These are phyloP conservation scores for Trichoderma hamatum DNA, from an alignment of 2,329 filamentous ascomycete species.

Conservation along the genomic window DNA sequence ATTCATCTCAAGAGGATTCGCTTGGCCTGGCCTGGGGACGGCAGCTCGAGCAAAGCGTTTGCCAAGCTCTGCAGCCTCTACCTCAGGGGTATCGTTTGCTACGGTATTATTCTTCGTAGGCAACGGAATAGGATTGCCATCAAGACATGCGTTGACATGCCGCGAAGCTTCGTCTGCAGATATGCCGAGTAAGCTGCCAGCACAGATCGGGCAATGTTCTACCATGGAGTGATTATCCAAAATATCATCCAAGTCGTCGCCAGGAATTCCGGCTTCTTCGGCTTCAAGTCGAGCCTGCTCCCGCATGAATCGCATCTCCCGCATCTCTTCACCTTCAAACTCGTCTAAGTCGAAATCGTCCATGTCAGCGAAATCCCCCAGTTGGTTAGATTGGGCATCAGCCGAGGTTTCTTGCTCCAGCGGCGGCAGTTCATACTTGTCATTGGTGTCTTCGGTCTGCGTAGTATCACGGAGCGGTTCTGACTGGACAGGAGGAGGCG, in stretches of 20 bases:
- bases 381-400: constrained; percentile 41
- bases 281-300: constrained; percentile 71
- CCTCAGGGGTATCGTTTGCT: constrained; percentile 32
- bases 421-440: constrained; percentile 25
- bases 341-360: constrained; percentile 60
- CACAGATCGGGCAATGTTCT: constrained; percentile 76
- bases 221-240: constrained; percentile 39
- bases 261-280: constrained; percentile 52
- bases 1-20: constrained; percentile 71
- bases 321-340: constrained; percentile 65
- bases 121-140: constrained; percentile 72
- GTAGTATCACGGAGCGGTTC: not conserved
- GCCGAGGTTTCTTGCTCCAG: constrained; percentile 40
- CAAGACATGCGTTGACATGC: constrained; percentile 92
- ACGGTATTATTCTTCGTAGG: constrained; percentile 35
- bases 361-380: constrained; percentile 46
- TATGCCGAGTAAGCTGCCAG: constrained; percentile 61
- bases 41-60: constrained; percentile 69
- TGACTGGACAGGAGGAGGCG: not conserved
- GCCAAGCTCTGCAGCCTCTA: constrained; percentile 47
- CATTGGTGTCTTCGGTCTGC: not conserved
- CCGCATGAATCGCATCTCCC: constrained; percentile 72
- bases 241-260: constrained; percentile 41
- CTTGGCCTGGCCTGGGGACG: constrained; percentile 76
- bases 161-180: constrained; percentile 69